Base-by-base conservation (phyloP, 2,329 filamentous ascomycete species). In the Blastomyces emzantsi region DNA sequence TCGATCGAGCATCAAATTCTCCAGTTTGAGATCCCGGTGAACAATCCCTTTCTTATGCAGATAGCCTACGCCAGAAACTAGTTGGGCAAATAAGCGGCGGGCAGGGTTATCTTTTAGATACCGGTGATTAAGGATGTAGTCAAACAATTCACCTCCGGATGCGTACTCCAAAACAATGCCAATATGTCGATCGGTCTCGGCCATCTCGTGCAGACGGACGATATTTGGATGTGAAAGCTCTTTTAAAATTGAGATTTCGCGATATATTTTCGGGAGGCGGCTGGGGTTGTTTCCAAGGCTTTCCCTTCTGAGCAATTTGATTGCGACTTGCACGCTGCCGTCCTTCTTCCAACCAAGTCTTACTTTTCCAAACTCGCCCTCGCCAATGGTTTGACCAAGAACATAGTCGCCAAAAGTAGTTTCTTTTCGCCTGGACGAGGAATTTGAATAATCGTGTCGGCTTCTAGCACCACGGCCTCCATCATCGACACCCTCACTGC, bases 21-120 rank as follows among this genome's bases (percentile, higher is more conserved):
- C 94, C 57, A 99, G 82, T 78, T 99, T 99, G 68, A 99, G 79
- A 78, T 99, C 94, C 71, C 94, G 88, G 75, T 99, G 94, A 17
- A 99, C 94, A 69, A 99, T 99, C 66, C 94, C 94, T 79, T 96
- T 97, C 77, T 96, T 97, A 79, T 99, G 94, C 64, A 99, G 81
- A 77, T 99, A 99, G 45, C 94, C 94, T 13, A 99, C 94, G 52
- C 94, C 94, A 7, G 93, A 97, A 15, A 99, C 88, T 54, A 99
- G 84, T 77, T 99, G 94, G 28, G 94, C 93, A 74, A 99, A 99
- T 39, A 99, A 80, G 62, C 92, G 86, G 64, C 94, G 87, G 41
- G 94, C 94, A 1, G 92, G 87, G 67, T 91, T 87, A 75, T 99
- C 94, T 74, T 97, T 97, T 36, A 99, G 82, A 74, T 97, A 99